Percentiles rank a stretch among this genome's conserved stretches.
Evolutionary conservation across 1,284 basidiomycete genomes (phyloP).

Genomic region (Schizophyllum commune): DNA sequence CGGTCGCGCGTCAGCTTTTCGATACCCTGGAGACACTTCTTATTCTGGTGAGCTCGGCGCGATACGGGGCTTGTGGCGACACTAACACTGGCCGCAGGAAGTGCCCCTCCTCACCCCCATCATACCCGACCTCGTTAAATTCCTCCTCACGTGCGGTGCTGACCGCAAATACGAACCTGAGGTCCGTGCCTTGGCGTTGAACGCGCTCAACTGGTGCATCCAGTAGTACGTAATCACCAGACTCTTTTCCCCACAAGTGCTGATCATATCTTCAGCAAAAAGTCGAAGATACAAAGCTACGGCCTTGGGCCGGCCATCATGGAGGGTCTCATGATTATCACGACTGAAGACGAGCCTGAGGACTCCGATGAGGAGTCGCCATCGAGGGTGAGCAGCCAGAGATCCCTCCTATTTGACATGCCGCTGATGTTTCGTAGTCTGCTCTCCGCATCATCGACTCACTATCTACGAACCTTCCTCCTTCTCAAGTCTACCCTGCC

Average conservation of each 20-base stretch:
- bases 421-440: slow-evolving; percentile 39
- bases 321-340: slow-evolving; percentile 89
- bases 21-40: slow-evolving; percentile 96
- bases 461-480: slow-evolving; percentile 90
- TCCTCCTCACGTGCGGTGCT: slow-evolving; percentile 81
- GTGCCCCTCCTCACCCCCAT: slow-evolving; percentile 87
- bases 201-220: slow-evolving; percentile 94
- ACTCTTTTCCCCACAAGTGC: background rate
- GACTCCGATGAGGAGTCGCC: slow-evolving; percentile 85
- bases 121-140: slow-evolving; percentile 83
- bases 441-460: slow-evolving; percentile 94
- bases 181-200: slow-evolving; percentile 87
- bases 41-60: slow-evolving; percentile 60
- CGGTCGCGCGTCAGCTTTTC: slow-evolving; percentile 83
- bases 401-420: slow-evolving; percentile 8
- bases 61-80: too few species aligned
- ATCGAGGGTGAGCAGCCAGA: slow-evolving; percentile 59
- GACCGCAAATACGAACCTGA: slow-evolving; percentile 77
- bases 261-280: slow-evolving; percentile 64
- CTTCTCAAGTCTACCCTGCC: slow-evolving; percentile 93
- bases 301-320: slow-evolving; percentile 85
- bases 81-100: too few species aligned
- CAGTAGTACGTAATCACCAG: slow-evolving; percentile 56
- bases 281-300: slow-evolving; percentile 88
- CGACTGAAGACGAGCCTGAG: slow-evolving; percentile 82